Base-by-base conservation (phyloP, 2,329 filamentous ascomycete genomes). In the Trichoderma sp. region DNA sequence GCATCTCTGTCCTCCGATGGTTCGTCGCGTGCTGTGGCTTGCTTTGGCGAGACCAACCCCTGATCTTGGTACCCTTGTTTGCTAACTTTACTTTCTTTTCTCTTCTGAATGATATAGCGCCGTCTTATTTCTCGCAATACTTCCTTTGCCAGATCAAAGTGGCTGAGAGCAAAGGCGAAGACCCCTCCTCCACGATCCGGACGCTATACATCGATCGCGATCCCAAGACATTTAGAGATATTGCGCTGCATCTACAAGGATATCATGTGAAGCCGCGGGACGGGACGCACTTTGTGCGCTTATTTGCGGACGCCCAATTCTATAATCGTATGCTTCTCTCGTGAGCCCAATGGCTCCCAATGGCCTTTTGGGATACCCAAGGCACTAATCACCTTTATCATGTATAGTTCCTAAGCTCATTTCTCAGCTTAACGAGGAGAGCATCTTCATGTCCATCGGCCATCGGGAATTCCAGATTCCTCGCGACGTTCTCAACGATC, bases 161-260 rank as follows among this genome's bases (percentile, higher is more conserved):
- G 75, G 91, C 88, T 63, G 87, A 90, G 73, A 86, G 88, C 61
- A 86, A 87, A 71, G 88, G 88, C 72, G 86, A 89, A 70, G 86
- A 88, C 70, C 72, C 82, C 6, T 80, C 78, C 51, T 75, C 78
- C 6, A 81, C 83, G 61, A 84, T 97, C 72, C 90, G 92, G 75
- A 97, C 95, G 0, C 86, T 98, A 7, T 98, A 98, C 82, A 98
- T 98, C 78, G 95, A 98, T 81, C 92, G 95, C 73, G 95, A 98
- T 81, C 95, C 95, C 0, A 86, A 86, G 15, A 98, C 94, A 0
- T 98, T 98, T 80, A 88, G 87, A 77, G 94, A 98, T 79, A 98
- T 98, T 74, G 92, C 92, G 47, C 86, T 95, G 70, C 95, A 98
- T 84, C 86, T 98, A 26, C 95, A 97, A 84, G 93, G 95, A 60